Evolutionary conservation across 2,329 filamentous ascomycete species (phyloP).

Genomic region (Penicillium palitans): DNA sequence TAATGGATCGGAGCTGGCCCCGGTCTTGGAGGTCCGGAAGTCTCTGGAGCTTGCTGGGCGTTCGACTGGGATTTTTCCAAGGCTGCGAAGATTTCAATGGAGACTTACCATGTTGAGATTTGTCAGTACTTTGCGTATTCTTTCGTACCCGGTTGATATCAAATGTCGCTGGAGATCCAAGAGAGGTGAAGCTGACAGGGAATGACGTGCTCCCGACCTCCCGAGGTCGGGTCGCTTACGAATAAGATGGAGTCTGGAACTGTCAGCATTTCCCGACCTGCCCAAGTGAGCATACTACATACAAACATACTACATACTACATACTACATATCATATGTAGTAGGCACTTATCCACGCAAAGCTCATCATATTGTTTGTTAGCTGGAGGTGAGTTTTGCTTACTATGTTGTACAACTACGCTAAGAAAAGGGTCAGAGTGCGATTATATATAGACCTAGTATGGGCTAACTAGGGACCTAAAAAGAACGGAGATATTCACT

Average conservation of each 20-base stretch:
- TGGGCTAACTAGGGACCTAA: neutral
- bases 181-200: constrained; percentile 18
- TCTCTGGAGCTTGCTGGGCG: constrained; percentile 2
- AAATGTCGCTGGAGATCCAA: constrained; percentile 13
- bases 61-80: neutral
- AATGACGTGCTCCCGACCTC: constrained; percentile 34
- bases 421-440: neutral
- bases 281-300: too few species aligned
- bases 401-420: neutral
- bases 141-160: neutral
- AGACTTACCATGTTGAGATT: constrained; percentile 26
- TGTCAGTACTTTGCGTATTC: neutral
- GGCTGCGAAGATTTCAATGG: neutral
- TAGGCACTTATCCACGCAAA: neutral
- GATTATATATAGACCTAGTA: neutral
- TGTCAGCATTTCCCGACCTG: neutral
- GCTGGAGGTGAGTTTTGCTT: neutral
- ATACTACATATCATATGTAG: too few species aligned
- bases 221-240: constrained; percentile 27
- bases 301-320: too few species aligned
- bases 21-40: neutral
- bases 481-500: neutral
- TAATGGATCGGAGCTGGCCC: constrained; percentile 18
- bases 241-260: constrained; percentile 32
- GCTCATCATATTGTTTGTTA: neutral